Evolutionary conservation across 176 grass and related monocot species (phyloP).

Genomic region (Oryza punctata): DNA sequence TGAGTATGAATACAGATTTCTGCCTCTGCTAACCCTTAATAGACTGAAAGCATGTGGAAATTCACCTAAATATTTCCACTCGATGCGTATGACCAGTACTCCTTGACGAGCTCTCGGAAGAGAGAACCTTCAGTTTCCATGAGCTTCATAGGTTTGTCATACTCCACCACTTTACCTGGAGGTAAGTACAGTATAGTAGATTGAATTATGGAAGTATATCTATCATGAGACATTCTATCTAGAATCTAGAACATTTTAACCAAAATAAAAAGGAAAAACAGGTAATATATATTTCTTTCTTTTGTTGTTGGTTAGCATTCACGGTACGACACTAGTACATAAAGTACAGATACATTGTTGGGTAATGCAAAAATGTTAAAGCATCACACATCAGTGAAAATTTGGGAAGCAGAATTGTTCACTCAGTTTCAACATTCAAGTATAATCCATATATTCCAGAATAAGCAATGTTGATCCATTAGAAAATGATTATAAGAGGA

Average conservation of each 20-base stretch:
- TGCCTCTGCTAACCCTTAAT: background rate
- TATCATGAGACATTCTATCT: background rate
- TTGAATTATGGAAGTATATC: background rate
- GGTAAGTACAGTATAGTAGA: background rate
- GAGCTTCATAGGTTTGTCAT: conserved; percentile 69
- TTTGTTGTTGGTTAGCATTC: background rate
- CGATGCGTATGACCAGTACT: conserved; percentile 75
- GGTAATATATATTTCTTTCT: background rate
- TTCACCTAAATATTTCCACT: conserved; percentile 34
- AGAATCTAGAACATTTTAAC: background rate
- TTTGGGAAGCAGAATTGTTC: background rate
- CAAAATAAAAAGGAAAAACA: background rate
- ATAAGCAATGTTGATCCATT: background rate
- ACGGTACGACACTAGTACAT: background rate
- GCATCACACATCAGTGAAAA: background rate
- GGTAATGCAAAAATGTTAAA: background rate
- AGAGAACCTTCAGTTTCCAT: conserved; percentile 80
- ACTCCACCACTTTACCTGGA: conserved; percentile 68
- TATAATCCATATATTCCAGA: conserved; percentile 2
- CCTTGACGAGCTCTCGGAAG: conserved; percentile 57
- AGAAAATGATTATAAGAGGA: background rate
- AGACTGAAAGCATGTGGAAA: background rate
- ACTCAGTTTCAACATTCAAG: background rate
- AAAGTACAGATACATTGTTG: background rate
- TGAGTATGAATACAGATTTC: background rate